Conservation (phyloP, 2,329 filamentous ascomycete genomes). For the Cytospora schulzeri region DNA sequence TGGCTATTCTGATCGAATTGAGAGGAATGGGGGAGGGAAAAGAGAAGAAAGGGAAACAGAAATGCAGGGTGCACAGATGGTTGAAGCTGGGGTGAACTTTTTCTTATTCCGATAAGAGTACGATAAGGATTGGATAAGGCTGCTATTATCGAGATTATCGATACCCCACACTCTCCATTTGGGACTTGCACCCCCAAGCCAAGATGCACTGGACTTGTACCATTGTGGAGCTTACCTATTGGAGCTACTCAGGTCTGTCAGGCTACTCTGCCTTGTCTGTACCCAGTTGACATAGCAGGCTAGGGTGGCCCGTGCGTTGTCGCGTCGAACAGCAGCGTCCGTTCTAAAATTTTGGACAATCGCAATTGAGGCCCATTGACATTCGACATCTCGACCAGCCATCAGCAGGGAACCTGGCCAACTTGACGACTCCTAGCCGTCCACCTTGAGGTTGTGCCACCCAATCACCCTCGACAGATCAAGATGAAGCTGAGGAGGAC, state of each 20-base stretch:
- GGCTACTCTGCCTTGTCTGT: not conserved
- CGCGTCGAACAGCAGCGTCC: slow-evolving; percentile 6
- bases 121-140: slow-evolving; percentile 5
- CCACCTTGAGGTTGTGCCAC: slow-evolving; percentile 6
- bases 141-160: too few species aligned
- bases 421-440: slow-evolving; percentile 15
- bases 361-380: slow-evolving; percentile 10
- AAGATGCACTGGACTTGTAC: not conserved
- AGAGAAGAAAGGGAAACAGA: not conserved
- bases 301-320: not conserved
- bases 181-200: not conserved
- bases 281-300: not conserved
- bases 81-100: slow-evolving; percentile 13
- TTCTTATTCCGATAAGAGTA: slow-evolving; percentile 16
- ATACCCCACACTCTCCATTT: not conserved
- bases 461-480: slow-evolving; percentile 29
- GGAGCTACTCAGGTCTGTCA: too few species aligned
- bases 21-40: slow-evolving; percentile 2
- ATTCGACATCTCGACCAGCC: not conserved
- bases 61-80: not conserved
- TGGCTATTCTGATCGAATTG: not conserved
- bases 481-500: slow-evolving; percentile 57
- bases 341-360: slow-evolving; percentile 24
- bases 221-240: not conserved
- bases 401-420: slow-evolving; percentile 11